A percentile compares a stretch with the other conserved stretches of the same genome.
Evolutionary conservation across 805 yeast genomes (phyloP).

Genomic region (Yamadazyma sp.): DNA sequence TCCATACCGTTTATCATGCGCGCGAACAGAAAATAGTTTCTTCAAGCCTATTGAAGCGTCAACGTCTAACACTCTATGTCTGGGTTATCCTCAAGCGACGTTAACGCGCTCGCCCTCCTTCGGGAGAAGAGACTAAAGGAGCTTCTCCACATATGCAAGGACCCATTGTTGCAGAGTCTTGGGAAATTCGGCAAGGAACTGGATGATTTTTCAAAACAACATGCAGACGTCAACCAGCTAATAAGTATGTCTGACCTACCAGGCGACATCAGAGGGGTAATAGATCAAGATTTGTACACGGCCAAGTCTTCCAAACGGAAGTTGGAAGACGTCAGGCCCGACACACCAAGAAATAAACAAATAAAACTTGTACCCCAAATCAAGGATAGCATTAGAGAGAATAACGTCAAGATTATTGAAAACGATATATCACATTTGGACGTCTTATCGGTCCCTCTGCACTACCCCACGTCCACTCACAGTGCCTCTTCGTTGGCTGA

Average conservation of each 20-base stretch:
- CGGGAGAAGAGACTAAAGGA: slow-evolving; percentile 19
- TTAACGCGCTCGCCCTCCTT: slow-evolving; percentile 2
- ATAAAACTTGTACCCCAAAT: slow-evolving; percentile 15
- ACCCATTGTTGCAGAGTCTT: slow-evolving; percentile 19
- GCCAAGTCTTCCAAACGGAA: slow-evolving; percentile 2
- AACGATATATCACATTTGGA: slow-evolving; percentile 32
- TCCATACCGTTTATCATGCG: slow-evolving; percentile 24
- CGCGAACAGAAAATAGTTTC: slow-evolving; percentile 1
- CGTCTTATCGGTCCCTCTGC: slow-evolving; percentile 41
- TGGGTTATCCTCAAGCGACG: slow-evolving; percentile 1
- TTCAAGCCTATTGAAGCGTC: too few relatives aligned
- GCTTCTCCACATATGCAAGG: slow-evolving; percentile 17
- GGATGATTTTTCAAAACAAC: slow-evolving; percentile 1
- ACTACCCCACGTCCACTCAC: slow-evolving; percentile 41
- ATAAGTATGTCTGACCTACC: slow-evolving; percentile 10
- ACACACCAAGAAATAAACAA: slow-evolving; percentile 5
- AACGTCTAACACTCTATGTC: too few relatives aligned
- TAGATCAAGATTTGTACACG: slow-evolving; percentile 5
- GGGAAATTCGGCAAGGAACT: slow-evolving; percentile 6
- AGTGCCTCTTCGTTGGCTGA: slow-evolving; percentile 70
- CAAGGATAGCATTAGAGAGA: slow-evolving; percentile 20
- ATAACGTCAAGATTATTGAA: slow-evolving; percentile 16
- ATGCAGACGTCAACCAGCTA: not conserved
- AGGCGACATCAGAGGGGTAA: not conserved
- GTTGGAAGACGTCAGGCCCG: not conserved